Base-by-base conservation (phyloP, 108 stramenopile species). In the Nitzschia inconspicua region DNA sequence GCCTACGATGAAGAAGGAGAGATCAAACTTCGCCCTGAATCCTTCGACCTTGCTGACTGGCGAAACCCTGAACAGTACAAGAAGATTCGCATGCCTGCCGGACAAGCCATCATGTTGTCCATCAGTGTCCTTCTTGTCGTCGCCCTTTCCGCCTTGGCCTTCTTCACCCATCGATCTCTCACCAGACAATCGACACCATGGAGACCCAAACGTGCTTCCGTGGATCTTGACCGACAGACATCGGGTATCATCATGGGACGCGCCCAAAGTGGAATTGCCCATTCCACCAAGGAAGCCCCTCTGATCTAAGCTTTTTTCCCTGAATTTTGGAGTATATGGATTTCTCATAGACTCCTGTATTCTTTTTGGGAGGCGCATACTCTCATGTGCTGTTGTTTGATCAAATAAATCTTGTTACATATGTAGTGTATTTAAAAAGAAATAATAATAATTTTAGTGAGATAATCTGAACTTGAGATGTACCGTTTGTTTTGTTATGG, bases 1-100 rank as follows among this genome's bases (percentile, higher is more conserved):
- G 56, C 70, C 2, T 83, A 73, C 65, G 63, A 76, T 30, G 67
- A 72, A 47, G 40, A 46, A 4, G 83, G 78, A 23, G 63, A 78
- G 14, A 75, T 84, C 48, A 27, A 47, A 4, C 19, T 69, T 16
- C 31, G 19, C 28, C 40, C 42, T 28, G 34, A 36, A 19, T 3
- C 43, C 18, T 73, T 73, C 44, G 51, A 60, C 49, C 39, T 60
- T 35, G 22, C 28, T 16, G 46, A 49, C 50, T 79, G 72, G 72
- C 23, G 44, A 1, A 63, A 68, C 48, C 64, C 57, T n/a, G 47
- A 53, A 28, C 59, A 70, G 51, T 56, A 56, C 57, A 57, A 59
- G 52, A 68, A 63, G 42, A 42, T 59, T 24, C 11, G 31, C 3
- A 70, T 70, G 65, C 53, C 65, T 39, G 54, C 44, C 16, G 60